Evolutionary conservation across 306 rosid genomes (phyloP).

Genomic region (Adenanthera pavonina): DNA sequence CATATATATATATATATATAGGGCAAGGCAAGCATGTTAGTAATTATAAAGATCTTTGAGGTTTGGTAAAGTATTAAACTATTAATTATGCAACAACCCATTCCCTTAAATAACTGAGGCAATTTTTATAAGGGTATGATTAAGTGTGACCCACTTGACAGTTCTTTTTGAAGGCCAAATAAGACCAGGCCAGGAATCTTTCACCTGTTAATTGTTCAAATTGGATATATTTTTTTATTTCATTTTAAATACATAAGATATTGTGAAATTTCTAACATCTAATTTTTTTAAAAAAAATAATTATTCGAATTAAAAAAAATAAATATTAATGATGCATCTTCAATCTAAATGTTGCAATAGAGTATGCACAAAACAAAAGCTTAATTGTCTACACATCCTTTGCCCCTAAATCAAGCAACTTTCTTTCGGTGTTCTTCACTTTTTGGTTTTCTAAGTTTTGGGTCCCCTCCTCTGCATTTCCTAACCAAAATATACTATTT

Average conservation of each 20-base stretch:
- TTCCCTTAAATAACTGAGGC: neutral
- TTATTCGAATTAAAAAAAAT: neutral
- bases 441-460: neutral
- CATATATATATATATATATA: no score
- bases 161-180: neutral
- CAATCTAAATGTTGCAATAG: neutral
- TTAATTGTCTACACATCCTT: neutral
- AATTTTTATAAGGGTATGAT: neutral
- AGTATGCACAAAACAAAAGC: no score
- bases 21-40: no score
- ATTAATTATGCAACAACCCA: neutral
- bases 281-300: neutral
- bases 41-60: neutral
- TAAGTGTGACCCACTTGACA: neutral
- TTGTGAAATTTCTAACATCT: no score
- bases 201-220: neutral
- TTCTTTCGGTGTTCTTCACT: neutral
- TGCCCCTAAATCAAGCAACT: constrained; percentile 28
- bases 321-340: neutral
- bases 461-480: neutral
- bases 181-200: neutral
- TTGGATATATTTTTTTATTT: no score
- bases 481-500: neutral
- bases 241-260: no score
- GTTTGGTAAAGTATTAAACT: neutral